Base-by-base conservation (phyloP, 257 asterid genomes). In the Jacaranda copaia region DNA sequence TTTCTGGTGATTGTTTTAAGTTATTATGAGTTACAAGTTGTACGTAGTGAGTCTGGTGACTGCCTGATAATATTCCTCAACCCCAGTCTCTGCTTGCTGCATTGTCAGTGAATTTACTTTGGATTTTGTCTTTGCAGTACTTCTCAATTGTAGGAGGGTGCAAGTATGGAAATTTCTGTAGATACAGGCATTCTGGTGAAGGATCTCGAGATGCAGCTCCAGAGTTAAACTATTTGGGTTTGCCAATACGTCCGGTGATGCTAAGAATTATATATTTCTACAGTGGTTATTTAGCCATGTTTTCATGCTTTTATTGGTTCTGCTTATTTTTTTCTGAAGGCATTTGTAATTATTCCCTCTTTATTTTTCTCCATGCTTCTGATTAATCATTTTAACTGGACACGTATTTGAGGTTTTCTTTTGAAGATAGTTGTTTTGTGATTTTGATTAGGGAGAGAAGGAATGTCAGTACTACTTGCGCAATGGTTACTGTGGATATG, bases 401-500 rank as follows among this genome's bases (percentile, higher is more conserved):
- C 57, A 20, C 25, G 57, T 5, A 9, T n/a, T 36, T 6, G 49
- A 60, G 48, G 61, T 36, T 51, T 35, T 57, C 25, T 19, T 52
- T 58, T n/a, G 40, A 10, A 42, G 57, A 46, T 58, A 16, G 19
- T 15, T 69, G 4, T 42, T 5, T 38, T 63, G 45, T 61, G 14
- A 46, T 64, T 74, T 67, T 66, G 20, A 75, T 58, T 64, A 82
- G 89, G 89, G 87, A 70, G 80, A 46, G 83, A 82, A 82, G 77
- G 87, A 80, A 52, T 82, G 89, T 68, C 80, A 70, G n/a, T 74
- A 49, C 84, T 85, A 73, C 80, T 80, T 85, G 85, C 89, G 85
- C 56, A 60, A 19, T 32, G 89, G 89, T 56, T 68, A 81, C 52
- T 85, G 89, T 72, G 77, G 78, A 49, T 85, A 82, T 53, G 89